Conservation (phyloP, 2,329 filamentous ascomycete genomes). For the Phialophora verrucosa region DNA sequence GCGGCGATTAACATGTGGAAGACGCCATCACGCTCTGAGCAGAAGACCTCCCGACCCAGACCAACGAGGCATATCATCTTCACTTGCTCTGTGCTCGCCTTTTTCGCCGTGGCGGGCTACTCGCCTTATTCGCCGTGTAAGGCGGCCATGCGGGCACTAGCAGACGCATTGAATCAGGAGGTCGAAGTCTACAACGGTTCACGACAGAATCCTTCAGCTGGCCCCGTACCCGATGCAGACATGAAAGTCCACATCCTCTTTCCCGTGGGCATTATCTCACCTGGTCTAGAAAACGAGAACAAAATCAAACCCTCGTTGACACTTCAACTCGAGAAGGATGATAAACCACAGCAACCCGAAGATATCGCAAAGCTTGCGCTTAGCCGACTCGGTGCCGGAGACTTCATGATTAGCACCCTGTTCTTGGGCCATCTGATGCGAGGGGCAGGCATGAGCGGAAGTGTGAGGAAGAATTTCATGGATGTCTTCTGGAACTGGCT, state of each 20-base stretch:
- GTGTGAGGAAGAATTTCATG: slow-evolving; percentile 56
- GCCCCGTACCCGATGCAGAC: slow-evolving; percentile 60
- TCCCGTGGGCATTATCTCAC: slow-evolving; percentile 80
- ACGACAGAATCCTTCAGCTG: slow-evolving; percentile 43
- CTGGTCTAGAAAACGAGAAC: slow-evolving; percentile 78
- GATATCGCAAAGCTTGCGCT: slow-evolving; percentile 75
- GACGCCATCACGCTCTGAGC: slow-evolving; percentile 40
- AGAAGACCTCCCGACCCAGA: slow-evolving; percentile 42
- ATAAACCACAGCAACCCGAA: slow-evolving; percentile 78
- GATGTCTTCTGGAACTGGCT: slow-evolving; percentile 63
- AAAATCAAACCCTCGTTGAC: slow-evolving; percentile 80
- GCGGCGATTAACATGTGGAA: slow-evolving; percentile 79
- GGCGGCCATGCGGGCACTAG: slow-evolving; percentile 79
- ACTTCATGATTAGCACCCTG: slow-evolving; percentile 79
- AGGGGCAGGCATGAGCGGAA: slow-evolving; percentile 61
- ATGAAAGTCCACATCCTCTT: slow-evolving; percentile 82
- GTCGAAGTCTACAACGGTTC: slow-evolving; percentile 80
- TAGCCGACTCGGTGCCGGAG: slow-evolving; percentile 75
- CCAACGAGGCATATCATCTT: slow-evolving; percentile 80
- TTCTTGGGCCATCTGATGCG: slow-evolving; percentile 75
- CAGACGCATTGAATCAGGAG: slow-evolving; percentile 84
- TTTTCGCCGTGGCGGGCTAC: slow-evolving; percentile 82
- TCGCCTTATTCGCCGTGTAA: slow-evolving; percentile 83
- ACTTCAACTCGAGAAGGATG: slow-evolving; percentile 77
- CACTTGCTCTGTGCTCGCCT: slow-evolving; percentile 76